phyloP scores from a whole-genome alignment of 768 basidiomycete genomes.

The Mycena epipterygia region DNA sequence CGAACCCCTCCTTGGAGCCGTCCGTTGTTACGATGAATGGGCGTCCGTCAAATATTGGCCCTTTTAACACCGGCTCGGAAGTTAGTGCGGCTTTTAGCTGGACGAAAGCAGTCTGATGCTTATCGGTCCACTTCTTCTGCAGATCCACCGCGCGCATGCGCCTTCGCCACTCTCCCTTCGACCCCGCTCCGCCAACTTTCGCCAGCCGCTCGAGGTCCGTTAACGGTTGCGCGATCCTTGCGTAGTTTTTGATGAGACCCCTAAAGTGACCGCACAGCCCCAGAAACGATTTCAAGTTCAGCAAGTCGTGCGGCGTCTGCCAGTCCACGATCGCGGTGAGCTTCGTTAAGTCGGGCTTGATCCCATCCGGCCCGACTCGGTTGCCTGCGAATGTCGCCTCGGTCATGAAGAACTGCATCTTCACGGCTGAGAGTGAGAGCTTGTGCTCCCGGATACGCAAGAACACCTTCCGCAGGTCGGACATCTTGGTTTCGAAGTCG shows the following conservation, averaged over 20 bases:
- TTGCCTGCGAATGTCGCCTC: slow-evolving; percentile 52
- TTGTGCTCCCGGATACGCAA: slow-evolving; percentile 38
- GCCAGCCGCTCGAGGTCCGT: background rate
- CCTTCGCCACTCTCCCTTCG: background rate
- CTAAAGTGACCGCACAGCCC: background rate
- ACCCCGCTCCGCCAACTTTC: background rate
- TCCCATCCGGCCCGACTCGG: slow-evolving; percentile 45
- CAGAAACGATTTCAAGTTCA: background rate
- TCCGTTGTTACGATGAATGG: background rate
- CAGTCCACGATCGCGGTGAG: slow-evolving; percentile 52
- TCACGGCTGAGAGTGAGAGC: slow-evolving; percentile 52
- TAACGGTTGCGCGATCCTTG: background rate
- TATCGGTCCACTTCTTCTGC: background rate
- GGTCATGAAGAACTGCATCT: slow-evolving; percentile 50
- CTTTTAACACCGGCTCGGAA: background rate
- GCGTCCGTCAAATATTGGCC: background rate
- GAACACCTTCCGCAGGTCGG: background rate
- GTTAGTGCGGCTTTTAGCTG: background rate
- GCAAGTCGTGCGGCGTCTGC: background rate
- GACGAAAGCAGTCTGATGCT: background rate
- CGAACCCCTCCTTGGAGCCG: background rate
- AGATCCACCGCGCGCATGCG: background rate
- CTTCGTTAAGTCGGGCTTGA: slow-evolving; percentile 51
- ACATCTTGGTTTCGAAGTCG: background rate
- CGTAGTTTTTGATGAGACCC: background rate